Conservation (phyloP, 73 alveolate species). For the Tetrahymena malaccensis region DNA sequence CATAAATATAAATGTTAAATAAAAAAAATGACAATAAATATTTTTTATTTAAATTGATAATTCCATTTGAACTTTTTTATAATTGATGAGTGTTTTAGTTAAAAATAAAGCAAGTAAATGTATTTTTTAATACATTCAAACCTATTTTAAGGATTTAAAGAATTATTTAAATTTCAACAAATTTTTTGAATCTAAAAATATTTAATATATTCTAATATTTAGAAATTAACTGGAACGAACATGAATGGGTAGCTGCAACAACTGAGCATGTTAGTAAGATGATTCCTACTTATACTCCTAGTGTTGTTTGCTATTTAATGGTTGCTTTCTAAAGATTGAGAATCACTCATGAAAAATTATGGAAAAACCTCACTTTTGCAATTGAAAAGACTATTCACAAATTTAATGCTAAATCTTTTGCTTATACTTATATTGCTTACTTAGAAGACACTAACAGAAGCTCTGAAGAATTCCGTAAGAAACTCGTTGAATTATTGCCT, state of each 20-base stretch:
- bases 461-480: neutral
- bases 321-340: neutral
- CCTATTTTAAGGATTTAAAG: too few relatives aligned
- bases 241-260: neutral
- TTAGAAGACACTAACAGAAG: neutral
- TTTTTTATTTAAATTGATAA: too few relatives aligned
- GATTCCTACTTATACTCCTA: neutral
- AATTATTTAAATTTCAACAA: too few relatives aligned
- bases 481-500: neutral
- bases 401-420: neutral
- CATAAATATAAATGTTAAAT: too few relatives aligned
- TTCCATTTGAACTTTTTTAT: too few relatives aligned
- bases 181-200: too few relatives aligned
- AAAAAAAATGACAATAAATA: too few relatives aligned
- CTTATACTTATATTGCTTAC: neutral
- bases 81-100: too few relatives aligned
- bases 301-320: neutral
- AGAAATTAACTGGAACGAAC: neutral
- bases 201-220: neutral
- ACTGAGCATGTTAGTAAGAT: neutral
- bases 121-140: too few relatives aligned
- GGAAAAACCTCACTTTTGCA: neutral
- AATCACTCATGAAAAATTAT: neutral
- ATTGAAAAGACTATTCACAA: neutral
- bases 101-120: too few relatives aligned